A percentile compares a stretch with the other conserved stretches of the same genome.
phyloP scores from a whole-genome alignment of 257 asterid species.

The Anisodus tanguticus region DNA sequence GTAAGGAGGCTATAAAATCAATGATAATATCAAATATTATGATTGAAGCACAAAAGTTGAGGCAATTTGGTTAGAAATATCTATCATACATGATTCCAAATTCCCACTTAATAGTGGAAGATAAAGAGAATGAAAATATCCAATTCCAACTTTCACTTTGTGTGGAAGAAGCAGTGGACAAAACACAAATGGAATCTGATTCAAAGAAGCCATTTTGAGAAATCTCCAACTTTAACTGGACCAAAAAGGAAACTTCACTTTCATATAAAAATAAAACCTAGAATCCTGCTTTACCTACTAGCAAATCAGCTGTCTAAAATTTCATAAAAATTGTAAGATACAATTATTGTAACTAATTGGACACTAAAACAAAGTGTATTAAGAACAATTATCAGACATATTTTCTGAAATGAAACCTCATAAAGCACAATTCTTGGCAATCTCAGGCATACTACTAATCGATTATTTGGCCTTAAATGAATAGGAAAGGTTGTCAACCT shows the following conservation, averaged over 20 bases:
- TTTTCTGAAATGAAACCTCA: neutral
- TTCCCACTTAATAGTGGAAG: constrained; percentile 1
- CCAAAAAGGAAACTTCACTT: constrained; percentile 1
- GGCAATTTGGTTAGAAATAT: constrained; percentile 15
- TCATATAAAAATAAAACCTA: neutral
- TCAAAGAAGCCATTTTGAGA: neutral
- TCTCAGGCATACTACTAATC: neutral
- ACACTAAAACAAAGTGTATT: neutral
- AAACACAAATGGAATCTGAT: neutral
- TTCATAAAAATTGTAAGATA: neutral
- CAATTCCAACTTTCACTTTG: constrained; percentile 20
- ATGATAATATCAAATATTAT: neutral
- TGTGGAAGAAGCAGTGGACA: neutral
- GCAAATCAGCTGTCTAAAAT: no score
- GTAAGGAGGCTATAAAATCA: neutral
- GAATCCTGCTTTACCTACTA: no score
- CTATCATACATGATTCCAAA: neutral
- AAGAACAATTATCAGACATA: neutral
- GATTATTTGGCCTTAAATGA: neutral
- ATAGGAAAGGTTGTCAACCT: neutral
- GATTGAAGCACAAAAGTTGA: neutral
- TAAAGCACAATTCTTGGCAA: neutral
- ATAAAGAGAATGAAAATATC: neutral
- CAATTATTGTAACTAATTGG: neutral
- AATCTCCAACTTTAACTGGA: neutral